phyloP scores from a whole-genome alignment of 768 basidiomycete genomes.

The Clitopilus passeckerianus region DNA sequence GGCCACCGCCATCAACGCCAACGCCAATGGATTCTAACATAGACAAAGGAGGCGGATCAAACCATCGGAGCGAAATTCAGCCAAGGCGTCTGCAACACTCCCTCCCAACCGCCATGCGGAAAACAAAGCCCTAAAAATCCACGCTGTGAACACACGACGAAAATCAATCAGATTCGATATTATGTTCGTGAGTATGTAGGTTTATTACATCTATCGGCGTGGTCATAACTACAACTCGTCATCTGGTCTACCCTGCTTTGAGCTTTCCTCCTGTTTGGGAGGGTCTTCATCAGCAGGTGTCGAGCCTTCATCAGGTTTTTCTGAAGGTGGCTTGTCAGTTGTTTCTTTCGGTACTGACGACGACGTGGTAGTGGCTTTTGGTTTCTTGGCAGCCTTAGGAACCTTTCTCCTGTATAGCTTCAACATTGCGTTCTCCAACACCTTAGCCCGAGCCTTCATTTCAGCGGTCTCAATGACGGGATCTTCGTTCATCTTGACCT shows the following conservation, averaged over 20 bases:
- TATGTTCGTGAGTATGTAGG: background rate
- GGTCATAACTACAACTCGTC: background rate
- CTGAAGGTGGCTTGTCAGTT: background rate
- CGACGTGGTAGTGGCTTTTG: slow-evolving; percentile 26
- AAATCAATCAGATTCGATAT: background rate
- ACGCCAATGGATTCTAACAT: background rate
- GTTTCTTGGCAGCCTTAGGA: slow-evolving; percentile 54
- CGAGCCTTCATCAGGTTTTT: background rate
- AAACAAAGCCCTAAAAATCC: no score
- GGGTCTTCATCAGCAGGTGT: background rate
- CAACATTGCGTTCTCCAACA: slow-evolving; percentile 70
- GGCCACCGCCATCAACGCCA: background rate
- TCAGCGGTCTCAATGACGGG: slow-evolving; percentile 84
- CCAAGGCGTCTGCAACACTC: no score
- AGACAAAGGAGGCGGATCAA: background rate
- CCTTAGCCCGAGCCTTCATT: slow-evolving; percentile 79
- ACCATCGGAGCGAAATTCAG: background rate
- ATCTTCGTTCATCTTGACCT: slow-evolving; percentile 67
- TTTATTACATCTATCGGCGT: background rate
- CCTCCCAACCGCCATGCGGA: no score
- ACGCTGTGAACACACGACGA: background rate
- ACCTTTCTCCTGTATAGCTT: slow-evolving; percentile 64
- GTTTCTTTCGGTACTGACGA: background rate
- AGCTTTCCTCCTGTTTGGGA: background rate
- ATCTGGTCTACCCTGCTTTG: background rate